Evolutionary conservation across 768 basidiomycete genomes (phyloP).

Genomic region (Melanogaster broomeanus): DNA sequence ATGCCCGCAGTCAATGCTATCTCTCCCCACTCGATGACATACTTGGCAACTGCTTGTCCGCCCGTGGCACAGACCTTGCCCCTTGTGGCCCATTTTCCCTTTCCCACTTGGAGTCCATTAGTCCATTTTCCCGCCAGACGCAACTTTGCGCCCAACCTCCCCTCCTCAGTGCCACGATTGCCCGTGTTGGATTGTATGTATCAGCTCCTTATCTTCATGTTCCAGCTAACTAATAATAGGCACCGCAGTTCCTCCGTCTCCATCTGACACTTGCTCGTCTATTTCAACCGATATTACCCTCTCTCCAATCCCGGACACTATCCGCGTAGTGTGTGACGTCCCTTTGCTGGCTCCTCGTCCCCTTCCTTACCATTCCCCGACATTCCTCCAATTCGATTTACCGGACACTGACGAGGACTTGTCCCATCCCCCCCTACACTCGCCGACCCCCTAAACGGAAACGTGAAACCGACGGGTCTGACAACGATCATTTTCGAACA

Average conservation of each 20-base stretch:
- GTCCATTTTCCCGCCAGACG: not conserved
- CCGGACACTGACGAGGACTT: slow-evolving; percentile 72
- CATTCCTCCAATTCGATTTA: slow-evolving; percentile 66
- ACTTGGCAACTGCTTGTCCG: not conserved
- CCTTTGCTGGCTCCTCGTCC: slow-evolving; percentile 71
- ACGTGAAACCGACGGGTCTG: slow-evolving; percentile 29
- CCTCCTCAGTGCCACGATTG: slow-evolving; percentile 10
- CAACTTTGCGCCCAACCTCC: not conserved
- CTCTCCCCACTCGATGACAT: slow-evolving; percentile 28
- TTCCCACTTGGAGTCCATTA: slow-evolving; percentile 11
- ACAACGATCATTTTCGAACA: slow-evolving; percentile 16
- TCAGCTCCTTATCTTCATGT: not conserved
- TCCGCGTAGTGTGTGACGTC: slow-evolving; percentile 62
- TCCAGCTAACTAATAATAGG: not conserved
- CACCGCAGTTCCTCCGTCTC: slow-evolving; percentile 43
- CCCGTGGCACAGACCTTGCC: slow-evolving; percentile 1
- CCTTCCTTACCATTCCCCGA: slow-evolving; percentile 68
- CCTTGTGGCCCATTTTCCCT: slow-evolving; percentile 10
- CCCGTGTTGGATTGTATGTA: slow-evolving; percentile 31
- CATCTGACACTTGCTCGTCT: slow-evolving; percentile 39
- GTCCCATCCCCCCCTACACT: slow-evolving; percentile 69
- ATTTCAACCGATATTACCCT: slow-evolving; percentile 24
- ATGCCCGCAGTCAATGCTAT: not conserved
- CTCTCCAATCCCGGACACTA: slow-evolving; percentile 26
- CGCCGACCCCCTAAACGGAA: slow-evolving; percentile 56